These are phyloP conservation scores for Candida mesenterica DNA, from an alignment of 1,139 yeast genomes.

Conservation along the genomic window DNA sequence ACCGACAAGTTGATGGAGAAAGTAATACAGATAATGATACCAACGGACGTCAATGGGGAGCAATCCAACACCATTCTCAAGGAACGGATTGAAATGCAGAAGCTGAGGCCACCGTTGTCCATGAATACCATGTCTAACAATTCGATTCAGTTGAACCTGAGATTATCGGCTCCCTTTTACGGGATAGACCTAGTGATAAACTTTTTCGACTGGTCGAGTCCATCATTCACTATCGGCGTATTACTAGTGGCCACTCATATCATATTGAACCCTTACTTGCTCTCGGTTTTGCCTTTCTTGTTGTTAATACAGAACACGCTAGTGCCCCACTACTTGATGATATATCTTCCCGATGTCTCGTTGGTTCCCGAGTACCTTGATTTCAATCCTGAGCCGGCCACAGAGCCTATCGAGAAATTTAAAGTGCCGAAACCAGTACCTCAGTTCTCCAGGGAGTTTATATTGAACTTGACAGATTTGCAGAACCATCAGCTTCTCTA, in stretches of 20 bases:
- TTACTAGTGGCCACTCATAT: constrained; percentile 55
- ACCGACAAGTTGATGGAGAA: constrained; percentile 73
- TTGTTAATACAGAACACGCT: constrained; percentile 54
- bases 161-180: constrained; percentile 62
- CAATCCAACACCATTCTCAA: constrained; percentile 37
- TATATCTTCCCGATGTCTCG: constrained; percentile 37
- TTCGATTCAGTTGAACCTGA: constrained; percentile 61
- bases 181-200: constrained; percentile 54
- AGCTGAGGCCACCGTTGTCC: constrained; percentile 65
- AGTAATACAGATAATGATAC: constrained; percentile 66
- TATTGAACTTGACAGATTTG: constrained; percentile 75
- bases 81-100: constrained; percentile 57
- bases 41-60: constrained; percentile 52
- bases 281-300: constrained; percentile 54
- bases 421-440: constrained; percentile 72
- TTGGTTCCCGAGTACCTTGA: constrained; percentile 23
- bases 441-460: constrained; percentile 74
- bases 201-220: constrained; percentile 63
- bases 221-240: constrained; percentile 60
- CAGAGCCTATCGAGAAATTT: constrained; percentile 46
- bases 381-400: constrained; percentile 53
- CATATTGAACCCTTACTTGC: constrained; percentile 60
- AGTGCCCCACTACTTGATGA: constrained; percentile 64
- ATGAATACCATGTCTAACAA: constrained; percentile 70
- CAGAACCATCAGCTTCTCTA: constrained; percentile 80